Percentiles rank a stretch among this genome's conserved stretches.
phyloP scores from a whole-genome alignment of 441 rosid genomes.

The Populus hybrid region DNA sequence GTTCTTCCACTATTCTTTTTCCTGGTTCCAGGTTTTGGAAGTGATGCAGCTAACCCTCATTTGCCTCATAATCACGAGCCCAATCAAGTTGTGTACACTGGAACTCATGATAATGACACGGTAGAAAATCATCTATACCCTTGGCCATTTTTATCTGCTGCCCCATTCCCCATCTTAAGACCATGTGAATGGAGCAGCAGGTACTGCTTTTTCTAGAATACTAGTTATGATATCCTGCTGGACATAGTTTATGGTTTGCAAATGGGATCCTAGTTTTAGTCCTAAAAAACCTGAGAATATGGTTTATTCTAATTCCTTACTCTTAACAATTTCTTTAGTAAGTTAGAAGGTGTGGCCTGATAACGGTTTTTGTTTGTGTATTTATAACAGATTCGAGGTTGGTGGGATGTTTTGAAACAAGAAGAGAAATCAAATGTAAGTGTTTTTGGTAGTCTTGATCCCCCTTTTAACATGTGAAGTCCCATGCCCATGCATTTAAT shows the following conservation, averaged over 20 bases:
- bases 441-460: neutral
- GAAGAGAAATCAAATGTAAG: slow-evolving; percentile 79
- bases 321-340: neutral
- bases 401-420: slow-evolving; percentile 71
- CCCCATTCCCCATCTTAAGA: neutral
- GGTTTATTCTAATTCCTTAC: neutral
- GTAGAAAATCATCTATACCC: slow-evolving; percentile 34
- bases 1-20: slow-evolving; percentile 2
- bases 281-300: neutral
- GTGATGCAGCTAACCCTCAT: slow-evolving; percentile 84
- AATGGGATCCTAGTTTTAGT: neutral
- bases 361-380: slow-evolving; percentile 18
- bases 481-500: neutral
- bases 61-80: slow-evolving; percentile 89
- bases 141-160: neutral
- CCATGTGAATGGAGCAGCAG: neutral
- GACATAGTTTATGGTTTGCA: neutral
- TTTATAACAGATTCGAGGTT: slow-evolving; percentile 59
- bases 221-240: neutral
- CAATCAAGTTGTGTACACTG: slow-evolving; percentile 93
- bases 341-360: slow-evolving; percentile 8
- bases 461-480: neutral
- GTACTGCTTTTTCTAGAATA: neutral
- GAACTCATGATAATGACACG: slow-evolving; percentile 97
- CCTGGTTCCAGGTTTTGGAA: slow-evolving; percentile 68